These are phyloP conservation scores for Botrytis squamosa DNA, from an alignment of 2,329 filamentous ascomycete genomes.

Conservation along the genomic window DNA sequence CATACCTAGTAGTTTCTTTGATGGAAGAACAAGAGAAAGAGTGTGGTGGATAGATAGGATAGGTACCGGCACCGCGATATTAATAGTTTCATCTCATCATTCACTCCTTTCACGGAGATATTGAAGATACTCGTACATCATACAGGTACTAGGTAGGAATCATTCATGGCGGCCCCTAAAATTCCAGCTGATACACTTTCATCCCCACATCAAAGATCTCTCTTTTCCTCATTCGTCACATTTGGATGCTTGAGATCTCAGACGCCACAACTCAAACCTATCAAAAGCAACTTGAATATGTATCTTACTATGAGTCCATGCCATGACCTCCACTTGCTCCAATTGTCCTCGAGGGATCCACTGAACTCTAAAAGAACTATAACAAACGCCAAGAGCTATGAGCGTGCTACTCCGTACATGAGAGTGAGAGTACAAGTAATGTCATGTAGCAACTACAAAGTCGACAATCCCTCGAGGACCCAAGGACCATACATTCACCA, in stretches of 20 bases:
- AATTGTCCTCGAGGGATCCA: background rate
- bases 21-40: too few species aligned
- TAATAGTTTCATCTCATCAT: conserved; percentile 1
- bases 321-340: background rate
- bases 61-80: background rate
- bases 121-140: too few species aligned
- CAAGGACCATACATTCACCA: background rate
- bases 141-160: background rate
- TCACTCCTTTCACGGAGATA: background rate
- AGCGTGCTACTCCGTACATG: background rate
- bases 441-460: background rate
- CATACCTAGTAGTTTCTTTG: background rate
- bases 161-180: conserved; percentile 4
- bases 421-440: background rate
- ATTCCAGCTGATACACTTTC: background rate
- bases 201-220: conserved; percentile 5
- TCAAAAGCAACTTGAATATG: conserved; percentile 1
- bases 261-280: background rate
- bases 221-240: background rate
- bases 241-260: background rate
- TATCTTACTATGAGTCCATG: background rate
- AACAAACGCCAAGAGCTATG: conserved; percentile 5
- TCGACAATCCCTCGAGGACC: background rate
- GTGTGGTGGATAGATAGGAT: too few species aligned
- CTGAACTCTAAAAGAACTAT: background rate